Base-by-base conservation (phyloP, 192 early-diverging fungal genomes). In the Piromyces finnis region DNA sequence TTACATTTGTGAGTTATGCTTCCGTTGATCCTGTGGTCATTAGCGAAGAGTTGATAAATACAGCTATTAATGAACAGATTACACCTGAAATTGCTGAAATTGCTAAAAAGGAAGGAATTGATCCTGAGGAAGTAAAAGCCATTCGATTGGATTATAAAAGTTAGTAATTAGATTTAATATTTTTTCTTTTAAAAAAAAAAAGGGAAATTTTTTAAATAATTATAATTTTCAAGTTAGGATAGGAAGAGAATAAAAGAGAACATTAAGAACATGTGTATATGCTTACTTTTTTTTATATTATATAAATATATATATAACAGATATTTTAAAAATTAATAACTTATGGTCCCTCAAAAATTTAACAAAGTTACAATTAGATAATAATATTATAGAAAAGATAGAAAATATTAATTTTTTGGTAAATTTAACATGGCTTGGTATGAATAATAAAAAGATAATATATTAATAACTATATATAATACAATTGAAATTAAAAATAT, bases 371-470 rank as follows among this genome's bases (percentile, higher is more conserved):
- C 90, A 91, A 80, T 84, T 91, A 16, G 90, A 91, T 83, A 91
- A 91, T 83, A 91, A 91, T 80, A 91, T 91, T 81, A 91, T 91
- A 77, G 90, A 91, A 82, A 84, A 84, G 80, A 91, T 91, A 29
- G 90, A 91, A 83, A 91, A 91, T 81, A 84, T 91, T 37, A 80
- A 80, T 29, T 89, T 88, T 79, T 79, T 91, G 37, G 86, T 84
- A 78, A 90, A 91, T 80, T 82, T 91, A 22, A 83, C 85, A 82
- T 91, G 90, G 90, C 84, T 91, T 26, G 88, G 88, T 89, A 59
- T 32, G 30, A 32, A 3, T 6, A 32, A 32, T 6, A 32, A 32
- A n/a, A n/a, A n/a, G n/a, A n/a, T n/a, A n/a, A n/a, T n/a, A n/a
- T n/a, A n/a, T n/a, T n/a, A n/a, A n/a, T n/a, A n/a, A n/a, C n/a